Evolutionary conservation across 345 rosid genomes (phyloP).

Genomic region (Boechera stricta): DNA sequence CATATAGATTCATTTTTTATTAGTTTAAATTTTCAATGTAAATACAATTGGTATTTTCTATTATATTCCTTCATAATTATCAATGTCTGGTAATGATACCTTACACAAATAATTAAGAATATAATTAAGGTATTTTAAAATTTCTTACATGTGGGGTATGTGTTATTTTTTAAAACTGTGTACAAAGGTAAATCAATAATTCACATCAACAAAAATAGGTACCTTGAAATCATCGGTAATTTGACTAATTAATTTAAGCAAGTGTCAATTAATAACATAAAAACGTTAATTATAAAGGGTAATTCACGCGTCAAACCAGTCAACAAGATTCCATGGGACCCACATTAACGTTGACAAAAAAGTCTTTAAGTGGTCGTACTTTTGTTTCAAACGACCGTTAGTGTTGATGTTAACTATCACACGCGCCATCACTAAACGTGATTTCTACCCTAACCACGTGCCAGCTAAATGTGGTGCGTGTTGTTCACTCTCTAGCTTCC

Average conservation of each 20-base stretch:
- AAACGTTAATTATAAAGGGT: background rate
- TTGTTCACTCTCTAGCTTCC: background rate
- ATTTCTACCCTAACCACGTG: background rate
- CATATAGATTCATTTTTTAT: background rate
- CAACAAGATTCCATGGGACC: conserved; percentile 41
- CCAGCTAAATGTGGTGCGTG: background rate
- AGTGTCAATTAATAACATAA: background rate
- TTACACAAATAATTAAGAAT: background rate
- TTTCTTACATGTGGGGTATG: background rate
- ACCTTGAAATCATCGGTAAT: conserved; percentile 35
- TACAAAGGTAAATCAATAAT: background rate
- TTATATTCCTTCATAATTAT: no score
- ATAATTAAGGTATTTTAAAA: background rate
- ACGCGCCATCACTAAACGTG: conserved; percentile 27
- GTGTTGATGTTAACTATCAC: background rate
- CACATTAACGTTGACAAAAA: conserved; percentile 18
- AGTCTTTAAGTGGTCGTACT: conserved; percentile 15
- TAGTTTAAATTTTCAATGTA: no score
- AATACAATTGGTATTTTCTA: no score
- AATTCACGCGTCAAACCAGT: conserved; percentile 28
- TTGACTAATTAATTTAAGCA: background rate
- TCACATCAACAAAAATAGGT: background rate
- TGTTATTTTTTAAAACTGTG: background rate
- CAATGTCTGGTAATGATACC: background rate
- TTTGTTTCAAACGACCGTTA: conserved; percentile 35